Evolutionary conservation across 805 yeast genomes (phyloP).

Genomic region (Phaffomyces thermotolerans): DNA sequence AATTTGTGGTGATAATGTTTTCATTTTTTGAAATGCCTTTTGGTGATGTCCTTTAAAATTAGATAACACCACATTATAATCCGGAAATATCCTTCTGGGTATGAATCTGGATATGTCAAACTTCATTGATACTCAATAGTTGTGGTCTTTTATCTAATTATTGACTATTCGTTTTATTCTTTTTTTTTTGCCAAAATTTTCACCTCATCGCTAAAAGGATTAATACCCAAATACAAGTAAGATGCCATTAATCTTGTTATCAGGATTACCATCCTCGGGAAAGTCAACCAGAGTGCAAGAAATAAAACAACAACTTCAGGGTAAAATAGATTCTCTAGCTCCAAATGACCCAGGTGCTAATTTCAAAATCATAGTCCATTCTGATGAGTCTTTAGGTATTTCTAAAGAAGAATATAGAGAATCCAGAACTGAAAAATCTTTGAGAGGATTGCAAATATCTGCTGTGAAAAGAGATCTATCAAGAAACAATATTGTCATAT

Average conservation of each 20-base stretch:
- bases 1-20: slow-evolving; percentile 65
- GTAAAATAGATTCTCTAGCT: slow-evolving; percentile 33
- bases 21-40: slow-evolving; percentile 63
- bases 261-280: slow-evolving; percentile 85
- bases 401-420: slow-evolving; percentile 60
- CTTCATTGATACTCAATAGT: not conserved
- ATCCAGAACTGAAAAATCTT: slow-evolving; percentile 68
- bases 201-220: slow-evolving; percentile 4
- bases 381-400: slow-evolving; percentile 75
- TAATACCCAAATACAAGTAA: not conserved
- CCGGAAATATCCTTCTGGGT: slow-evolving; percentile 72
- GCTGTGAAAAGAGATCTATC: slow-evolving; percentile 81
- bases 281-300: slow-evolving; percentile 68
- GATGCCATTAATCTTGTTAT: slow-evolving; percentile 81
- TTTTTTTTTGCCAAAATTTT: not conserved
- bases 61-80: slow-evolving; percentile 58
- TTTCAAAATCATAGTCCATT: slow-evolving; percentile 58
- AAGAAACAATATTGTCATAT: slow-evolving; percentile 62
- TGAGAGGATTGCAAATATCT: slow-evolving; percentile 78
- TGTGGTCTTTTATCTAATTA: not conserved
- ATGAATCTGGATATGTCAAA: slow-evolving; percentile 31
- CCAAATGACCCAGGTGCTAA: slow-evolving; percentile 44
- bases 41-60: slow-evolving; percentile 91
- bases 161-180: not conserved
- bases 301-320: slow-evolving; percentile 41